A percentile compares a stretch with the other conserved stretches of the same genome.
phyloP scores from a whole-genome alignment of 371 early-diverging fungal species.

The Blakeslea trispora region DNA sequence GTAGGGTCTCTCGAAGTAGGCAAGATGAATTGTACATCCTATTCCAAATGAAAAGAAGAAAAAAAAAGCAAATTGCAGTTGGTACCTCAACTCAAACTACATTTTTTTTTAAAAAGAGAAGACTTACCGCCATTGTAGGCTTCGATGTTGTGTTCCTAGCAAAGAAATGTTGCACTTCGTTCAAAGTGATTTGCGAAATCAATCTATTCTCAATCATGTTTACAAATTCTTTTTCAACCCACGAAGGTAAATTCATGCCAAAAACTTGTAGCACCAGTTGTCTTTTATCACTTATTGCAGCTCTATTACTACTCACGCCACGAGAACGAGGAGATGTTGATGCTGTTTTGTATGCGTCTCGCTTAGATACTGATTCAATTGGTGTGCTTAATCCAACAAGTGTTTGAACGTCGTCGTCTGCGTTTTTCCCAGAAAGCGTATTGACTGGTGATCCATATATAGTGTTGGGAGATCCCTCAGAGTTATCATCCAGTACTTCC shows the following conservation, averaged over 20 bases:
- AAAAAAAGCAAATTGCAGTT: no score
- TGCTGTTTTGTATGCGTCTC: slow-evolving; percentile 11
- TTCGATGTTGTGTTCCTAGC: slow-evolving; percentile 67
- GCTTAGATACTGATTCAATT: slow-evolving; percentile 5
- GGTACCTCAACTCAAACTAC: no score
- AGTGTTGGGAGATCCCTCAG: slow-evolving; percentile 16
- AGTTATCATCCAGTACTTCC: slow-evolving; percentile 9
- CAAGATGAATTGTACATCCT: slow-evolving; percentile 70
- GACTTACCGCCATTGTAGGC: slow-evolving; percentile 64
- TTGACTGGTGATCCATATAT: slow-evolving; percentile 16
- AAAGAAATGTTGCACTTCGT: slow-evolving; percentile 68
- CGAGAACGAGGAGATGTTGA: slow-evolving; percentile 19
- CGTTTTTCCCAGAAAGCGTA: slow-evolving; percentile 3
- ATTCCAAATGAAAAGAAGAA: slow-evolving; percentile 3
- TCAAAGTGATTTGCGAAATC: slow-evolving; percentile 63
- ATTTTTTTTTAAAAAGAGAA: background rate
- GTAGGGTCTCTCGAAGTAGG: slow-evolving; percentile 53
- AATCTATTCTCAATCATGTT: slow-evolving; percentile 65
- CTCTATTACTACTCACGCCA: slow-evolving; percentile 20
- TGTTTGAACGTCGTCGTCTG: slow-evolving; percentile 18
- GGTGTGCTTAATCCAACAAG: slow-evolving; percentile 6
- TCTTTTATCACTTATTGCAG: slow-evolving; percentile 21
- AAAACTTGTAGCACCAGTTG: slow-evolving; percentile 72
- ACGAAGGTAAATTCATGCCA: slow-evolving; percentile 69
- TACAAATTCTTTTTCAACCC: slow-evolving; percentile 72